Conservation (phyloP, 1,139 yeast species). For the Scheffersomyces stambukii region DNA sequence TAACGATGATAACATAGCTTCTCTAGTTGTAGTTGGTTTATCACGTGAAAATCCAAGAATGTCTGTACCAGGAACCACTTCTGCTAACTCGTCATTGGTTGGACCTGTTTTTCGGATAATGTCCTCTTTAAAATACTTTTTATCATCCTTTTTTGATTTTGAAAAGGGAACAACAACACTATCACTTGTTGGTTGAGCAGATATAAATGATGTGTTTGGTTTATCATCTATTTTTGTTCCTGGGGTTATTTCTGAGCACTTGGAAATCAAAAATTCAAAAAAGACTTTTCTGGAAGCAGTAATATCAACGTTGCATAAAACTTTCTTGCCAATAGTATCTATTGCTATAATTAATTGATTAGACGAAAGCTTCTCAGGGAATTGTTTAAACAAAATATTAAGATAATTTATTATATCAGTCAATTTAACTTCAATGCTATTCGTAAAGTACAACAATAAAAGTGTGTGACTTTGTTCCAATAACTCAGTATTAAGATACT, state of each 20-base stretch:
- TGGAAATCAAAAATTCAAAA: conserved; percentile 36
- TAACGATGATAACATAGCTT: conserved; percentile 47
- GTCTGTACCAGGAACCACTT: conserved; percentile 17
- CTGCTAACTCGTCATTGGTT: conserved; percentile 6
- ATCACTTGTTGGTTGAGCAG: conserved; percentile 39
- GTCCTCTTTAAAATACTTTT: conserved; percentile 19
- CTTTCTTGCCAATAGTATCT: conserved; percentile 51
- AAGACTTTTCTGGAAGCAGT: conserved; percentile 38
- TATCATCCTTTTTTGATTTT: conserved; percentile 22
- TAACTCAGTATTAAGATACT: conserved; percentile 29
- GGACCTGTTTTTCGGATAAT: conserved; percentile 26
- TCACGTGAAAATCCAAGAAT: conserved; percentile 19
- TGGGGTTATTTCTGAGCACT: conserved; percentile 29
- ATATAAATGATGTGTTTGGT: conserved; percentile 18
- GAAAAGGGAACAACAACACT: conserved; percentile 35
- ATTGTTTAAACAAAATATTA: conserved; percentile 39
- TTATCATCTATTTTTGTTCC: conserved; percentile 20
- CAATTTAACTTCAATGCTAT: conserved; percentile 19
- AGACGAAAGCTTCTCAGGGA: conserved; percentile 54
- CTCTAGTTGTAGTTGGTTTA: conserved; percentile 45
- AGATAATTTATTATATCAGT: conserved; percentile 30
- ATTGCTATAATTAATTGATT: conserved; percentile 57
- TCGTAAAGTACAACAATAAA: conserved; percentile 44
- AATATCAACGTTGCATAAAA: conserved; percentile 45
- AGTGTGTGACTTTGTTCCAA: conserved; percentile 71